Evolutionary conservation across 1,284 basidiomycete species (phyloP), one percentile per base, ranked within the genome.

Genomic region (Afroboletus lepidellus): DNA sequence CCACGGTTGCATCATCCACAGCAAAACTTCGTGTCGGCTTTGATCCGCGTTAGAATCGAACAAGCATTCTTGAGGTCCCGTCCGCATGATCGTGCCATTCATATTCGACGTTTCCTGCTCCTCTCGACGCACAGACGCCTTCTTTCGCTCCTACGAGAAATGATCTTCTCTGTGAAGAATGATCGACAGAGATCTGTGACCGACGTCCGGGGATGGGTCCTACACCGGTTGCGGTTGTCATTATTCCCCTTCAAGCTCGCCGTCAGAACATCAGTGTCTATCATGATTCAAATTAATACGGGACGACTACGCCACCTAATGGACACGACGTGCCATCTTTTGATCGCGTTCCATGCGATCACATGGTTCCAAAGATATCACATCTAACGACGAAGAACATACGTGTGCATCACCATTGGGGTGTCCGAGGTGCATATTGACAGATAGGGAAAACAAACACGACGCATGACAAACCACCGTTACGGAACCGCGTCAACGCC

Each of bases 361-460:
- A 25, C 23, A 41, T 15, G 34, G n/a, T n/a, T n/a, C n/a, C n/a
- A n/a, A n/a, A n/a, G 27, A 36, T 29, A 23, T 8, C 21, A 54
- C 21, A 33, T 39, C 37, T 24, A 23, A 13, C 5, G 13, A 39
- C 11, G 13, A 36, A 41, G 41, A 32, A 36, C 42, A 36, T 27
- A 5, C 13, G 24, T 24, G 13, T 5, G 20, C 41, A 24, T 27
- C 8, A 15, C 29, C 20, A 15, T 37, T 27, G 2, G 54, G 56
- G 56, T 57, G 54, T 57, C 56, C 55, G 56, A 57, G 56, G 56
- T 57, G 57, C 53, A 45, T 25, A 30, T 27, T n/a, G 30, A 36
- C 29, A 27, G 27, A 44, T 53, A 34, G 27, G 42, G 51, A 34
- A 34, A 36, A 29, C 11, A n/a, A 49, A 12, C n/a, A 36, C 11